Base-by-base conservation (phyloP, 192 early-diverging fungal species). In the Rhizophagus sp. region DNA sequence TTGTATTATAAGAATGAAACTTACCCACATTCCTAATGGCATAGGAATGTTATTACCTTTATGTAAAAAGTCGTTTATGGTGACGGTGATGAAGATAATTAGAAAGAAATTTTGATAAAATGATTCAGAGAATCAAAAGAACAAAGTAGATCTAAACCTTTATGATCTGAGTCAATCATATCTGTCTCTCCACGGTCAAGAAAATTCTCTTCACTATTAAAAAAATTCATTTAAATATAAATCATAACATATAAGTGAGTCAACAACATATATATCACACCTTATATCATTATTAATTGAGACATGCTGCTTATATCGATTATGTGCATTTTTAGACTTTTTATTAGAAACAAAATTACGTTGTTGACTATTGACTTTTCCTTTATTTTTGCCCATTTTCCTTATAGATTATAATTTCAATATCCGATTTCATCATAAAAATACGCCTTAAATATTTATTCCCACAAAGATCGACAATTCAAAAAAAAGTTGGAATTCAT, bases 1-100 rank as follows among this genome's bases (percentile, higher is more conserved):
- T 62, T 47, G 44, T 12, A 12, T 47, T 10, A 25, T 41, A 11
- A 30, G 44, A 52, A 1, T 15, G 13, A 52, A 39, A 76, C 78
- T 79, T 81, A 85, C 88, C 89, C 94, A 95, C 93, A 95, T 94
- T 68, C 87, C 92, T 17, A 95, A 84, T 17, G 93, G 91, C 82
- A 95, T 90, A 9, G 90, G 90, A 75, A 91, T 89, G 62, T 66
- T 82, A 68, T 30, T 57, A 27, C 13, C 41, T 30, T 50, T 52
- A 73, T 73, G 4, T 50, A 11, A 3, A 15, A 11, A 50, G 17
- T 19, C 15, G 13, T 17, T 57, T 57, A 15, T 57, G 13, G 4
- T 13, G 49, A 52, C 2, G 49, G 12, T 13, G 49, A 57, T 19
- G 50, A 13, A 57, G 50, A 57, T 57, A 13, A 57, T 19, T 57